Base-by-base conservation (phyloP, 2,329 filamentous ascomycete species). In the Penicillium sp. region DNA sequence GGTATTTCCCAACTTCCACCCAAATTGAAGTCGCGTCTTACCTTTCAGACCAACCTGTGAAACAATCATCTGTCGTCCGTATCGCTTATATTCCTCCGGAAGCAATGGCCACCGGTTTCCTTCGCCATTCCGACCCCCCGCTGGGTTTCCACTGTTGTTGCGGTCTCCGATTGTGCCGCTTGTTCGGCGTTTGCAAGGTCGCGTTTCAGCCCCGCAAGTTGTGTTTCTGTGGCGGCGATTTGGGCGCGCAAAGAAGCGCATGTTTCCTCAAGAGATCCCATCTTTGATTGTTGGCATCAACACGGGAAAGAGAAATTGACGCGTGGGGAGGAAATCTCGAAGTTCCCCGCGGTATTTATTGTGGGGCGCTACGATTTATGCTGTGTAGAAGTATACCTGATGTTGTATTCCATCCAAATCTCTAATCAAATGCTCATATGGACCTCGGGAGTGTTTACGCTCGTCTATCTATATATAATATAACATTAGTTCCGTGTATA, bases 31-130 rank as follows among this genome's bases (percentile, higher is more conserved):
- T 14, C 9, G 61, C 28, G 1, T 6, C 72, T 58, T 46, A 89
- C 89, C 90, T 72, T 86, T 79, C 1, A 96, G 78, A 0, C 92
- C 91, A 58, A 97, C 80, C 55, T 88, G 84, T 0, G 91, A 88
- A 57, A 97, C 84, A 61, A 97, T 92, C 78, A 97, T 87, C 75
- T 97, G 93, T 37, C 93, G 82, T 8, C 90, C 91, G 76, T 97
- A 97, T 58, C 92, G 83, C 61, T 85, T 84, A 71, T 96, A 96
- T 65, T 97, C 91, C 5, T 88, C 83, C 16, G 80, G 76, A 4
- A 76, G 73, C 2, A 96, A 78, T 0, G 89, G 90, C 88, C 90
- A 93, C 61, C 77, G 83, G 25, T 55, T 61, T 25, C 26, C 53
- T 4, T 31, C 44, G 7, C 31, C 22, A 41, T 51, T 33, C 53